phyloP scores from a whole-genome alignment of 2,329 filamentous ascomycete species.

The Aspergillus sp. region DNA sequence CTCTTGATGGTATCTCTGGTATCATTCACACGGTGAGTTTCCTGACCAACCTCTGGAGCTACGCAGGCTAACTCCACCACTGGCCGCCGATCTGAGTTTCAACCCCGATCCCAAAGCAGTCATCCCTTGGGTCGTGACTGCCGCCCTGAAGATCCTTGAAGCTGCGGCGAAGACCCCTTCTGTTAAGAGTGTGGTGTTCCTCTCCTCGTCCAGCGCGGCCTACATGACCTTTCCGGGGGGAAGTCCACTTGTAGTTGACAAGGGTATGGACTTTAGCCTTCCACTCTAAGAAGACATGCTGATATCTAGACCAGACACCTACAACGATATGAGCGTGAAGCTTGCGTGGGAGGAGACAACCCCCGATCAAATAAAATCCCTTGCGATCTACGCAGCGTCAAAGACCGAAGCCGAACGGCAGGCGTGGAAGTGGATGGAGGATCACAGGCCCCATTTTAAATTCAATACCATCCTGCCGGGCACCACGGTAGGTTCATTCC shows the following conservation, averaged over 20 bases:
- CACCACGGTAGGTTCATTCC: constrained; percentile 23
- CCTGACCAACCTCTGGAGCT: no score
- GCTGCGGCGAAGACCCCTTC: constrained; percentile 6
- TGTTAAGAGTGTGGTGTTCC: constrained; percentile 18
- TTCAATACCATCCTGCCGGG: constrained; percentile 42
- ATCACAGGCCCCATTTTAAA: constrained; percentile 45
- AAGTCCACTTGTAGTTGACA: constrained; percentile 7
- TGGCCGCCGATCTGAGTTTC: constrained; percentile 12
- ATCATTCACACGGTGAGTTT: background rate
- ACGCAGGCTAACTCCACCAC: background rate
- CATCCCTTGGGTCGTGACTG: constrained; percentile 7
- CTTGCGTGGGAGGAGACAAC: constrained; percentile 7
- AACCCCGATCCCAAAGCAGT: constrained; percentile 12
- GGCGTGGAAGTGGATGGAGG: constrained; percentile 47
- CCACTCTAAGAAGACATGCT: background rate
- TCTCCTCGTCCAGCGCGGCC: constrained; percentile 17
- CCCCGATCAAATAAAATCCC: background rate
- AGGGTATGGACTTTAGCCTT: constrained; percentile 5
- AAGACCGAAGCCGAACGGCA: constrained; percentile 50
- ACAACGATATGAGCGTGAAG: constrained; percentile 8
- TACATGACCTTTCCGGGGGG: constrained; percentile 1
- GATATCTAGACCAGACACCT: constrained; percentile 11
- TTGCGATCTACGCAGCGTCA: constrained; percentile 33
- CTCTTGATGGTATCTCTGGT: background rate
- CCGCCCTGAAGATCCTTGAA: constrained; percentile 11